Percentiles rank a stretch among this genome's conserved stretches.
Evolutionary conservation across 148 eudicot species (phyloP).

Genomic region (Silene uniflora): DNA sequence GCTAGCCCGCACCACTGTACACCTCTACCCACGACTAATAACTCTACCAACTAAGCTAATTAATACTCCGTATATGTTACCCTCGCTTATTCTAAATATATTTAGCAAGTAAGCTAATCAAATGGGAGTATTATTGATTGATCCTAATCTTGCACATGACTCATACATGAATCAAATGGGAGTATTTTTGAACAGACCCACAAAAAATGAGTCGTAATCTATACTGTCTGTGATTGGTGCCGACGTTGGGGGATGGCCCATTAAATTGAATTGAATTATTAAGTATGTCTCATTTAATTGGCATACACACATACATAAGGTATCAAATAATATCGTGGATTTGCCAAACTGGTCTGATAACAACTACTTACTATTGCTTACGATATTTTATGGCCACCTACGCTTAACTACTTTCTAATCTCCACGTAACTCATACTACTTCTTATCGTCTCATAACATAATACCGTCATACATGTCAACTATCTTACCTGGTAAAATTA

Average conservation of each 20-base stretch:
- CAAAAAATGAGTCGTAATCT: background rate
- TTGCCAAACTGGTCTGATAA: background rate
- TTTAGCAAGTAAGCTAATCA: too few relatives aligned
- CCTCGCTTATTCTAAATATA: too few relatives aligned
- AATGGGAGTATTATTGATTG: background rate
- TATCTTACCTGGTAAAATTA: too few relatives aligned
- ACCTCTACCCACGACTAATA: too few relatives aligned
- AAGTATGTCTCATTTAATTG: background rate
- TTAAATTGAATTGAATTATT: background rate
- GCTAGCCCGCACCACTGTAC: too few relatives aligned
- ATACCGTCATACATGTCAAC: too few relatives aligned
- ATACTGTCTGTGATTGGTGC: background rate
- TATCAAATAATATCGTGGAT: too few relatives aligned
- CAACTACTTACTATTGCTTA: background rate
- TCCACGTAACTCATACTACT: background rate
- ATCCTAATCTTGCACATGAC: background rate
- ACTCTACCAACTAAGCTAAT: too few relatives aligned
- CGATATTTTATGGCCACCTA: background rate
- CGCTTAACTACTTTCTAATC: background rate
- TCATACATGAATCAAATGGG: too few relatives aligned
- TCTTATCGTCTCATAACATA: too few relatives aligned
- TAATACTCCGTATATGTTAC: too few relatives aligned
- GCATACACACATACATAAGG: too few relatives aligned
- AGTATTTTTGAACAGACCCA: background rate
- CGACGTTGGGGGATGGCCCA: background rate